Evolutionary conservation across 495 filamentous ascomycete genomes (phyloP), one percentile per base, ranked within the genome.

Genomic region (Letharia lupina): DNA sequence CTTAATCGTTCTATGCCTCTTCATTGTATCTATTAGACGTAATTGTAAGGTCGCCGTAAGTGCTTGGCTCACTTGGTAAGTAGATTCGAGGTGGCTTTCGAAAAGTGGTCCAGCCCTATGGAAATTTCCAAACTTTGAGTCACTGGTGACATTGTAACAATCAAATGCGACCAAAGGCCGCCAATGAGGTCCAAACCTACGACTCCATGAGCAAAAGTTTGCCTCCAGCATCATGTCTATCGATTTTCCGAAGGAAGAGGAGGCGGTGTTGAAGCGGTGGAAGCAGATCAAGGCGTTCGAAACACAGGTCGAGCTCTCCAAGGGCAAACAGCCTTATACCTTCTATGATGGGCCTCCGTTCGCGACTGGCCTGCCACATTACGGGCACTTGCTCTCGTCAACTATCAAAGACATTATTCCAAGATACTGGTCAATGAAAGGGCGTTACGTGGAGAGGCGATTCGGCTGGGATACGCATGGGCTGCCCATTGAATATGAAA

Each of bases 341-440:
- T 92, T 93, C 74, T 93, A 92, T 75, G 87, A 89, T 81, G 87
- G 87, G n/a, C 85, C 84, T 20, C 82, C 82, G 31, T 75, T 82
- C 72, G 74, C 81, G 63, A 72, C 66, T 54, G 93, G 87, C 58
- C 80, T 93, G 20, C 95, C 94, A 40, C 95, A 98, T 77, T 98
- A 98, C 76, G 95, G 93, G 71, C 94, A 98, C 78, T 80, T 98
- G 50, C 86, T 98, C 65, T 90, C 93, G 28, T 96, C 93, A 33
- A 97, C 94, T 23, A 96, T 97, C 77, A 98, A 98, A 74, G 94
- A 98, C 75, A 92, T 97, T 66, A 94, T 98, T 70, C 93, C 93
- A 2, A 79, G 93, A 69, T 98, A 96, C 74, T 98, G 94, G 94
- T 91, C 92, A 44, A 96, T 96, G 91, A 96, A 95, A 76, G 94